Evolutionary conservation across 768 basidiomycete genomes (phyloP).

Genomic region (Amanita fuliginea): DNA sequence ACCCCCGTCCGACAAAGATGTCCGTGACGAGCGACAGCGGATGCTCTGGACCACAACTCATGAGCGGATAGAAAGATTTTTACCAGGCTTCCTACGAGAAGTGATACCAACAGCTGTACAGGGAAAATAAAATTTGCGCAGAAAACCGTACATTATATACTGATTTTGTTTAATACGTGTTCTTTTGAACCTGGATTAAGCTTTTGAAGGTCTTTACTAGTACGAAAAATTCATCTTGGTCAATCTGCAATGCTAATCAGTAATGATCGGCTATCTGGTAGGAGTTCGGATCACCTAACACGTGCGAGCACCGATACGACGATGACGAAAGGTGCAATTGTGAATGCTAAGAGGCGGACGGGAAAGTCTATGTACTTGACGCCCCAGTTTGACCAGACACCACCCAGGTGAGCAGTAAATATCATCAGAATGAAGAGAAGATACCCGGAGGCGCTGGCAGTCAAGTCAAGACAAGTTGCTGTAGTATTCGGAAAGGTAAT

Average conservation of each 20-base stretch:
- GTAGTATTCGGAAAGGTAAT: not conserved
- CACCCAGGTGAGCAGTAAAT: constrained; percentile 57
- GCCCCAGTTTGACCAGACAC: constrained; percentile 58
- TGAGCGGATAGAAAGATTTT: constrained; percentile 80
- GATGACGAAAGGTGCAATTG: constrained; percentile 40
- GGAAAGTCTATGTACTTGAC: constrained; percentile 21
- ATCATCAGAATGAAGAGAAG: constrained; percentile 50
- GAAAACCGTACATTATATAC: constrained; percentile 3
- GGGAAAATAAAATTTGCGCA: no score
- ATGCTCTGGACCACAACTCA: constrained; percentile 80
- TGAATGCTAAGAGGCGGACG: constrained; percentile 40
- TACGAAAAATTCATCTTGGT: constrained; percentile 60
- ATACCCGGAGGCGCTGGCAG: constrained; percentile 59
- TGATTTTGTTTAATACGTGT: constrained; percentile 6
- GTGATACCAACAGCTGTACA: constrained; percentile 36
- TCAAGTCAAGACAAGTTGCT: no score
- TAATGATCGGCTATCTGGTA: not conserved
- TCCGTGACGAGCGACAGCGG: constrained; percentile 47
- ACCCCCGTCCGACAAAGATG: constrained; percentile 35
- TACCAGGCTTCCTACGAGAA: constrained; percentile 80
- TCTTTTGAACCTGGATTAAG: not conserved
- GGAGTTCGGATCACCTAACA: constrained; percentile 31
- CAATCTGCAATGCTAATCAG: constrained; percentile 21
- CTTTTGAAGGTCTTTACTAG: constrained; percentile 4
- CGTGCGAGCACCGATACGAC: constrained; percentile 35